Conservation (phyloP, 176 grass and related monocot species). For the Puya raimondii region DNA sequence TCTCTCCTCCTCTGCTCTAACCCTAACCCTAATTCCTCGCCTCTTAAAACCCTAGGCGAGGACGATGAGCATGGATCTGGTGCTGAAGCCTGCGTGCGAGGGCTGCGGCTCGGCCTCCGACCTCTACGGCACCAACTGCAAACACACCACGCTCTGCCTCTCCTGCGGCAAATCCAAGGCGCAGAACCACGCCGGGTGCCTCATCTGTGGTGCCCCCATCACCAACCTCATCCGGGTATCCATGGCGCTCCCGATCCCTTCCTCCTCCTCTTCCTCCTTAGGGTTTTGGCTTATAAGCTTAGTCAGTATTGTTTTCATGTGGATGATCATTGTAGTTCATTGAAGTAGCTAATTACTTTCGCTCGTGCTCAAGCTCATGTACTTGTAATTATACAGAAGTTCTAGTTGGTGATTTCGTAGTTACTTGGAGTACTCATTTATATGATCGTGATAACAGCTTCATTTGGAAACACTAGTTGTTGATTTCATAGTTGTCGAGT, state of each 20-base stretch:
- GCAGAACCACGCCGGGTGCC: constrained; percentile 24
- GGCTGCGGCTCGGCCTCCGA: constrained; percentile 31
- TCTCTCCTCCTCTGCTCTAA: too few species aligned
- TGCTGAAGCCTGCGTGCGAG: constrained; percentile 58
- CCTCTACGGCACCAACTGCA: constrained; percentile 54
- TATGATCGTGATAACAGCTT: too few species aligned
- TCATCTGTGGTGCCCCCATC: constrained; percentile 43
- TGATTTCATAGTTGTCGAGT: too few species aligned
- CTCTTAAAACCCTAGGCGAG: not conserved
- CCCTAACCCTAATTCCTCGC: too few species aligned
- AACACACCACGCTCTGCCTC: constrained; percentile 65
- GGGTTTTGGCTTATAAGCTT: constrained; percentile 3
- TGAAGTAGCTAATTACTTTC: too few species aligned
- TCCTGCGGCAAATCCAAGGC: constrained; percentile 53
- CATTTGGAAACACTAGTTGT: too few species aligned
- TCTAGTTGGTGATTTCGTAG: too few species aligned
- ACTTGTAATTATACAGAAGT: too few species aligned
- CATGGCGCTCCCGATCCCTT: not conserved
- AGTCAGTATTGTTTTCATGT: not conserved
- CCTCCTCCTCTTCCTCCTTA: not conserved
- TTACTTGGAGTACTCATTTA: too few species aligned
- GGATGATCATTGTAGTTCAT: not conserved
- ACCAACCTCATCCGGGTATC: constrained; percentile 65
- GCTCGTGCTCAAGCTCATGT: too few species aligned
- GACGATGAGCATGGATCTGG: constrained; percentile 30